phyloP scores from a whole-genome alignment of 2,329 filamentous ascomycete genomes.

The Penicillium sp. region DNA sequence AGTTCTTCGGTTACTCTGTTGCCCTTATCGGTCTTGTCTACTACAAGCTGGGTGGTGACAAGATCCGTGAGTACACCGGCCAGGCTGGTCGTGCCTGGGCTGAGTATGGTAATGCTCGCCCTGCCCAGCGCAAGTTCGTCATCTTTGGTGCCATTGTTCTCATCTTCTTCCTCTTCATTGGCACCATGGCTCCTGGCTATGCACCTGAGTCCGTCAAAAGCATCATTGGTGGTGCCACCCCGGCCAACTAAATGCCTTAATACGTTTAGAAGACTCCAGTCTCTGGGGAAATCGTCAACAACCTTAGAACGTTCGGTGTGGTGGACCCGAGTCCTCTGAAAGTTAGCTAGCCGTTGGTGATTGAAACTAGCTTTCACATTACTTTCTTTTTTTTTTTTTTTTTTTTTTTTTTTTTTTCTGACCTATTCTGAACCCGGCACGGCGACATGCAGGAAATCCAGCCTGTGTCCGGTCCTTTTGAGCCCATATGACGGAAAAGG shows the following conservation, averaged over 20 bases:
- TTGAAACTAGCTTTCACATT: background rate
- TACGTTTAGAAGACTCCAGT: background rate
- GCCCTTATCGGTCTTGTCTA: constrained; percentile 66
- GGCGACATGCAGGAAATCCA: constrained; percentile 39
- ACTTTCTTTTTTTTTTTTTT: background rate
- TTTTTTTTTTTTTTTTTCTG: background rate
- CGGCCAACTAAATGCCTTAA: constrained; percentile 31
- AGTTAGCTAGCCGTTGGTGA: background rate
- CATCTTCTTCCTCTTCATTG: constrained; percentile 70
- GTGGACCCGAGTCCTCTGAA: background rate
- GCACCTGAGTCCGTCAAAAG: constrained; percentile 36
- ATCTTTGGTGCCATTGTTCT: constrained; percentile 65
- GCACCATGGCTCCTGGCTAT: constrained; percentile 58
- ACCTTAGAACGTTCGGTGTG: background rate
- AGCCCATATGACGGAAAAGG: constrained; percentile 8
- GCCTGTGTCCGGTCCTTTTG: constrained; percentile 24
- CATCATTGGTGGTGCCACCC: constrained; percentile 36
- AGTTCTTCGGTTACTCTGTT: constrained; percentile 75
- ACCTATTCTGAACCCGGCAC: constrained; percentile 18
- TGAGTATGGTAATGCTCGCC: constrained; percentile 77
- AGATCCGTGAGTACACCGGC: constrained; percentile 75
- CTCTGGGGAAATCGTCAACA: background rate
- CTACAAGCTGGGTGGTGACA: constrained; percentile 73
- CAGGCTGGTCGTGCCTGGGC: constrained; percentile 78
- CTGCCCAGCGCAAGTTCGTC: constrained; percentile 74